phyloP scores from a whole-genome alignment of 176 grass and related monocot genomes.

The Eleusine coracana region DNA sequence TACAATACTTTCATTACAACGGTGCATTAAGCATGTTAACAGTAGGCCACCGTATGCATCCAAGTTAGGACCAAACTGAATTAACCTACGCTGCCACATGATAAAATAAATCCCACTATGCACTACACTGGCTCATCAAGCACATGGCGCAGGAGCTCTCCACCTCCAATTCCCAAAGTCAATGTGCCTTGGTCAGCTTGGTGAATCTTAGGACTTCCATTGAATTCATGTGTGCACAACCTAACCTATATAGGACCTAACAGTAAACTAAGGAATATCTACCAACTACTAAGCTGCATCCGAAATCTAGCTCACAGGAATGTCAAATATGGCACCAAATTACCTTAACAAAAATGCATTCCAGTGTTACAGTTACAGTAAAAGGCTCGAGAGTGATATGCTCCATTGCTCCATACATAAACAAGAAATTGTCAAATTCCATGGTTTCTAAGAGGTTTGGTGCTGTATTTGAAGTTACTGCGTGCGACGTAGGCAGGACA shows the following conservation, averaged over 20 bases:
- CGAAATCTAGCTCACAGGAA: background rate
- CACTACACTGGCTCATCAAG: too few relatives aligned
- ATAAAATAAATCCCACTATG: background rate
- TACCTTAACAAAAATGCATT: background rate
- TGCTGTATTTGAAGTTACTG: background rate
- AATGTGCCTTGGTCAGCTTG: background rate
- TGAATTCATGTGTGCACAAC: too few relatives aligned
- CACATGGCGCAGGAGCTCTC: too few relatives aligned
- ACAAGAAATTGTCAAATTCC: too few relatives aligned
- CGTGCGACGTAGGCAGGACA: background rate
- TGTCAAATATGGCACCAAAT: too few relatives aligned
- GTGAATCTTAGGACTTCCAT: too few relatives aligned
- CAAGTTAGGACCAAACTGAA: background rate
- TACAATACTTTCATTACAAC: background rate
- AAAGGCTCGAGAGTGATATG: background rate
- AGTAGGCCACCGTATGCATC: background rate
- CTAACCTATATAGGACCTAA: too few relatives aligned
- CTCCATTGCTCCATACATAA: too few relatives aligned
- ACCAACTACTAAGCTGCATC: background rate
- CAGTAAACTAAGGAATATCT: too few relatives aligned
- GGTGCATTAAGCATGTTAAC: background rate
- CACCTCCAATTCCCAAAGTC: too few relatives aligned
- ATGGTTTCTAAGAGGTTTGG: background rate
- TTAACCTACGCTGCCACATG: background rate
- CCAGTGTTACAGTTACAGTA: too few relatives aligned